Evolutionary conservation across 164 flowering plant species (phyloP).

Genomic region (Magnolia changhungtana): DNA sequence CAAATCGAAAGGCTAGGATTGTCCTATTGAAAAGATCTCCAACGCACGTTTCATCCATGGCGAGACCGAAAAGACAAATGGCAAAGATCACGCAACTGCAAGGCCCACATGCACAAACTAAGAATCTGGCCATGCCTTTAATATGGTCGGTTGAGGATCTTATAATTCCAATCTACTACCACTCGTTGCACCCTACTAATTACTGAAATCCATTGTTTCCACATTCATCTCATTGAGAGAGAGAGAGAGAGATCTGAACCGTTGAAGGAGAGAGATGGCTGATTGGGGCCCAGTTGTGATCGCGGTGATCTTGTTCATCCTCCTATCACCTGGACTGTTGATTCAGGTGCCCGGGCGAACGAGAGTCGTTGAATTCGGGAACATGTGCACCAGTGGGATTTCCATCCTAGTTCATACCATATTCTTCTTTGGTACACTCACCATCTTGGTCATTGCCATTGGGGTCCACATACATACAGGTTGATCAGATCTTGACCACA

Average conservation of each 20-base stretch:
- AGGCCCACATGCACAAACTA: too few species aligned
- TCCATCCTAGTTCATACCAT: constrained; percentile 63
- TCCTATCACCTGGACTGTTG: constrained; percentile 66
- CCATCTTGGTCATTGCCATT: constrained; percentile 56
- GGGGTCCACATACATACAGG: constrained; percentile 57
- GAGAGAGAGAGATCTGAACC: constrained; percentile 8
- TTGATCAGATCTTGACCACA: constrained; percentile 13
- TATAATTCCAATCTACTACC: too few species aligned
- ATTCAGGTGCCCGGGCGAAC: constrained; percentile 64
- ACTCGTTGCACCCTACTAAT: too few species aligned
- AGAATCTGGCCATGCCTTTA: too few species aligned
- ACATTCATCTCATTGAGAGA: background rate
- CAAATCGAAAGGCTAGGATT: too few species aligned
- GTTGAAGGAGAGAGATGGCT: constrained; percentile 28
- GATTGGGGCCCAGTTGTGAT: constrained; percentile 73
- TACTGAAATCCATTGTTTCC: too few species aligned
- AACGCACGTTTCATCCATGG: too few species aligned
- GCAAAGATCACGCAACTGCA: too few species aligned
- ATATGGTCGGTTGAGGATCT: too few species aligned
- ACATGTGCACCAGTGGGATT: constrained; percentile 72
- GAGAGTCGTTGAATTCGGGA: constrained; percentile 69
- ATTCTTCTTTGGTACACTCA: constrained; percentile 51
- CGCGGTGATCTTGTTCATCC: constrained; percentile 54
- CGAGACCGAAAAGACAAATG: too few species aligned
- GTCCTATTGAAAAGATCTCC: too few species aligned